These are phyloP conservation scores for Pugionium dolabratum DNA, from an alignment of 345 rosid genomes.

Conservation along the genomic window DNA sequence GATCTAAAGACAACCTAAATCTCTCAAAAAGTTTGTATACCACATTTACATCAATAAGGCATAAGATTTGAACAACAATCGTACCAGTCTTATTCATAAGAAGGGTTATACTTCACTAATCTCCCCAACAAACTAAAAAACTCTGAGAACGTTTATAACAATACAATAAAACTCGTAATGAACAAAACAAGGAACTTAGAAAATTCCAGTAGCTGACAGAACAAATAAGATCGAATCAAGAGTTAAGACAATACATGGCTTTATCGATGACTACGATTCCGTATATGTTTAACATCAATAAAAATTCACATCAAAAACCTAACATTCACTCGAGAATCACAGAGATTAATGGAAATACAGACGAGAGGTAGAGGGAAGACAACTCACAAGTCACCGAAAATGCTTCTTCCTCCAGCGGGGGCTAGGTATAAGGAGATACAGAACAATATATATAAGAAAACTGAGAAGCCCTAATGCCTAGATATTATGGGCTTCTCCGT, in stretches of 20 bases:
- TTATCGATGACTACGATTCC: too few species aligned
- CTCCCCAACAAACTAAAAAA: not conserved
- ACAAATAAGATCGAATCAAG: not conserved
- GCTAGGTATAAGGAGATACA: not conserved
- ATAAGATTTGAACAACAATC: not conserved
- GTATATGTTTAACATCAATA: too few species aligned
- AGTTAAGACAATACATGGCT: too few species aligned
- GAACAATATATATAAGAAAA: not conserved
- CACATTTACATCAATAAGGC: not conserved
- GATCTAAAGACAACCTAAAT: not conserved
- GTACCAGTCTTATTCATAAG: not conserved
- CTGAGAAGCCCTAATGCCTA: slow-evolving; percentile 12
- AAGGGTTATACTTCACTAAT: not conserved
- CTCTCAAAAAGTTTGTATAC: not conserved
- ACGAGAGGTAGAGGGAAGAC: not conserved
- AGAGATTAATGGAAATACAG: not conserved
- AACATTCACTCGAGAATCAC: not conserved
- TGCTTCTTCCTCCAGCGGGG: slow-evolving; percentile 23
- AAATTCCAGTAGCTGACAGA: not conserved
- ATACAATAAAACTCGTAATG: not conserved
- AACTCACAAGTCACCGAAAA: slow-evolving; percentile 13
- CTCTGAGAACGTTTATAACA: not conserved
- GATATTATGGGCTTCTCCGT: not conserved
- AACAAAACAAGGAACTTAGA: too few species aligned
- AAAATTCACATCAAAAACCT: not conserved